Evolutionary conservation across 192 early-diverging fungal genomes (phyloP).

Genomic region (Linnemannia hyalina): DNA sequence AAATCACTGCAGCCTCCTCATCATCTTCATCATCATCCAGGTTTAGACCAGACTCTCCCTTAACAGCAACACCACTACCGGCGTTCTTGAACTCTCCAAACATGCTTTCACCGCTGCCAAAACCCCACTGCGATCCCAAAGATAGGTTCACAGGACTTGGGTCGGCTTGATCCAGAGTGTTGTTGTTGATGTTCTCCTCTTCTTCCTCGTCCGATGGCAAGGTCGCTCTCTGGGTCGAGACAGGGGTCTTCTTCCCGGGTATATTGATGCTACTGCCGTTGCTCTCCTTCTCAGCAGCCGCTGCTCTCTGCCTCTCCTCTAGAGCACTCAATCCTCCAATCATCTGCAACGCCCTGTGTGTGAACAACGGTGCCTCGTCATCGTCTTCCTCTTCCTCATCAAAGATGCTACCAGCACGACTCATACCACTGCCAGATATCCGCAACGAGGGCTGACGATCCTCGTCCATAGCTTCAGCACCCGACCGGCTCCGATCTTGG

Average conservation of each 20-base stretch:
- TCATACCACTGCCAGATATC: conserved; percentile 24
- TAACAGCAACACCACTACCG: too few relatives aligned
- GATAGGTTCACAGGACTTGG: neutral
- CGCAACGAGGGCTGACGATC: neutral
- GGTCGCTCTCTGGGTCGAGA: neutral
- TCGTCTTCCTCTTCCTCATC: conserved; percentile 49
- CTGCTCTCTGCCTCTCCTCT: neutral
- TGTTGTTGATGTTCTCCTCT: neutral
- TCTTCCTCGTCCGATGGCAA: neutral
- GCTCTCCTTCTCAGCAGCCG: conserved; percentile 3
- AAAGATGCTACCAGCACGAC: conserved; percentile 1
- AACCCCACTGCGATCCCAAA: neutral
- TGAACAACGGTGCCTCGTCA: conserved; percentile 43
- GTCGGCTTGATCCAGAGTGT: neutral
- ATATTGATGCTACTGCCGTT: neutral
- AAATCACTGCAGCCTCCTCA: neutral
- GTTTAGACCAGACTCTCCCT: neutral
- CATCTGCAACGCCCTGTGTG: conserved; percentile 46
- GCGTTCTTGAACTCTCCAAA: neutral
- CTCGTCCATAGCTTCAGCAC: neutral
- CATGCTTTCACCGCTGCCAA: neutral
- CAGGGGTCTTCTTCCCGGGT: neutral
- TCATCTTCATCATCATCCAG: conserved; percentile 17
- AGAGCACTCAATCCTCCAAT: conserved; percentile 21
- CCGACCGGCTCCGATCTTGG: neutral